Percentiles rank a stretch among this genome's conserved stretches.
phyloP scores from a whole-genome alignment of 2,329 filamentous ascomycete species.

The Pseudogymnoascus sp. region DNA sequence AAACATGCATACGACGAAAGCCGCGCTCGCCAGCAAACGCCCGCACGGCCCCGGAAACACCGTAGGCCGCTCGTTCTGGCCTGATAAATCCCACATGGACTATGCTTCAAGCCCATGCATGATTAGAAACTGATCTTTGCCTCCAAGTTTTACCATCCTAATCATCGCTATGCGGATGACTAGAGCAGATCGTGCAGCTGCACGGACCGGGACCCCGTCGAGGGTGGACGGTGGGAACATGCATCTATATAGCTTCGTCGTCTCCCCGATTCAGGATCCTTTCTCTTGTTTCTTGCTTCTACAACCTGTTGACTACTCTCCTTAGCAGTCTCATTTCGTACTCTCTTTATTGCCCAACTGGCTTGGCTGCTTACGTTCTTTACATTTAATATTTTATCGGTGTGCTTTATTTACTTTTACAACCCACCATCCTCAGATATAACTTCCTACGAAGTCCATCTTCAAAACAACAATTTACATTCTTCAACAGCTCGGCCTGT shows the following conservation, averaged over 20 bases:
- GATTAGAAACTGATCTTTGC: conserved; percentile 1
- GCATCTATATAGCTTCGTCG: conserved; percentile 21
- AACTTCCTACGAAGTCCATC: conserved; percentile 10
- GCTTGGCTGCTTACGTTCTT: conserved; percentile 46
- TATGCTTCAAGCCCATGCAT: conserved; percentile 5
- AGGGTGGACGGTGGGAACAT: neutral
- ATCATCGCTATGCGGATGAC: conserved; percentile 3
- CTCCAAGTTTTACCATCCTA: conserved; percentile 6
- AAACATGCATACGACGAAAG: conserved; percentile 1
- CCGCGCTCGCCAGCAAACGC: conserved; percentile 1
- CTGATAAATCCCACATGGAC: neutral
- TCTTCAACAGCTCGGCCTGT: conserved; percentile 34
- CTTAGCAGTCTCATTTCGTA: conserved; percentile 28
- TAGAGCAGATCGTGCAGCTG: conserved; percentile 2
- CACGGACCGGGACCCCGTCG: neutral
- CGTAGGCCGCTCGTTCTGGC: neutral
- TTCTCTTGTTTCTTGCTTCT: conserved; percentile 21
- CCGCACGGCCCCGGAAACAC: conserved; percentile 2
- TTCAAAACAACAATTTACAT: conserved; percentile 30
- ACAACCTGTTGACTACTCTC: conserved; percentile 27
- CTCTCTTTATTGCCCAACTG: conserved; percentile 43
- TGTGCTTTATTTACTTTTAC: conserved; percentile 22
- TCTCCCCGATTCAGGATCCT: conserved; percentile 28
- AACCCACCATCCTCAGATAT: conserved; percentile 21
- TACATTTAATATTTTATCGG: conserved; percentile 29